Evolutionary conservation across 2,329 filamentous ascomycete species (phyloP).

Genomic region (Clonostachys solani): DNA sequence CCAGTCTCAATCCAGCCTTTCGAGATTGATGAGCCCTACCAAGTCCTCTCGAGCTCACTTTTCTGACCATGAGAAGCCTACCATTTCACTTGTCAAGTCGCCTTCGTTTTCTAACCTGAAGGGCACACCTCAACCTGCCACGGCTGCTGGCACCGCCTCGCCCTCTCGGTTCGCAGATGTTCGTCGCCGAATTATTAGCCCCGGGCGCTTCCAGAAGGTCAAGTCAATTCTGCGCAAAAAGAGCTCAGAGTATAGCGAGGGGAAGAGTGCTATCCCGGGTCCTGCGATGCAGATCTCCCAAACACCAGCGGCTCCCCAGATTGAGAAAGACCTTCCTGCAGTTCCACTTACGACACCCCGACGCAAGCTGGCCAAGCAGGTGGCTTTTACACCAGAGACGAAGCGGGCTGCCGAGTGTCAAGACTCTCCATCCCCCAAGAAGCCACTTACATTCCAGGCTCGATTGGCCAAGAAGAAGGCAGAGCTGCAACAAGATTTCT

Average conservation of each 20-base stretch:
- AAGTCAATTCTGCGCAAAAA: constrained; percentile 51
- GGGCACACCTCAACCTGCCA: constrained; percentile 23
- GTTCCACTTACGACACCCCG: constrained; percentile 62
- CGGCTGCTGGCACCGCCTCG: constrained; percentile 44
- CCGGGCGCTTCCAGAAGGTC: constrained; percentile 48
- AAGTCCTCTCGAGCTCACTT: constrained; percentile 65
- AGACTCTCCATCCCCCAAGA: constrained; percentile 53
- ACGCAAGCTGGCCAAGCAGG: constrained; percentile 64
- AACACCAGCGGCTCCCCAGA: constrained; percentile 33
- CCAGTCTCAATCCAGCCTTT: constrained; percentile 42
- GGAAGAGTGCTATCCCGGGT: constrained; percentile 43
- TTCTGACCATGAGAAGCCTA: constrained; percentile 15
- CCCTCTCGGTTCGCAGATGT: constrained; percentile 23
- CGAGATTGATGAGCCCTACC: constrained; percentile 70
- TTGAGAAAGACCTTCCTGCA: constrained; percentile 46
- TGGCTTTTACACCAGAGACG: constrained; percentile 74
- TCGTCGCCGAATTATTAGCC: constrained; percentile 36
- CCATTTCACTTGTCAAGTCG: constrained; percentile 28
- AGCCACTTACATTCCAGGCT: constrained; percentile 40
- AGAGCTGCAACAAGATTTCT: background rate
- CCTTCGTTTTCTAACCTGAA: constrained; percentile 32
- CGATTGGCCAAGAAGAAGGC: constrained; percentile 21
- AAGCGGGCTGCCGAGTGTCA: constrained; percentile 41
- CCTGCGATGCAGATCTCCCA: constrained; percentile 32
- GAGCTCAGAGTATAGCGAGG: constrained; percentile 20